Percentiles rank a stretch among this genome's conserved stretches.
Conservation (phyloP, 169 alveolate species). For the Plasmodium vivax region DNA sequence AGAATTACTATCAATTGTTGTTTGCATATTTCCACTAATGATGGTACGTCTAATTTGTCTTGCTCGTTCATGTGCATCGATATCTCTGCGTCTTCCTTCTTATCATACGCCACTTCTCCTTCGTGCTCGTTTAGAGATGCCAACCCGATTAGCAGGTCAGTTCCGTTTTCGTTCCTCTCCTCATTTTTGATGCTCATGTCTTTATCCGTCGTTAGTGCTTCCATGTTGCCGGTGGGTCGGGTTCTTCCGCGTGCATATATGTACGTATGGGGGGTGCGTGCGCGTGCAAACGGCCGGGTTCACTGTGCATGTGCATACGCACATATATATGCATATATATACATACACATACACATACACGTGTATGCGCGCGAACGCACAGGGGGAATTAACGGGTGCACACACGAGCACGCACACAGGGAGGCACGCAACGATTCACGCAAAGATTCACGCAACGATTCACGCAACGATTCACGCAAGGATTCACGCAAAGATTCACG, state of each 20-base stretch:
- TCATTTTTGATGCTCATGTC: slow-evolving; percentile 13
- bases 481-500: neutral
- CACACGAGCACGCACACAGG: neutral
- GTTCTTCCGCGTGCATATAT: neutral
- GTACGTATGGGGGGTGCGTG: neutral
- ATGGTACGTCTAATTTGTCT: slow-evolving; percentile 69
- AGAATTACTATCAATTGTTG: slow-evolving; percentile 59
- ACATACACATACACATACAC: slow-evolving; percentile 14
- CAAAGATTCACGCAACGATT: too few species aligned
- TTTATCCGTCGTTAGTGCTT: slow-evolving; percentile 22
- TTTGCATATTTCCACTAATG: slow-evolving; percentile 65
- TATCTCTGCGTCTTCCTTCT: slow-evolving; percentile 34
- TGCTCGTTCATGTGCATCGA: slow-evolving; percentile 23
- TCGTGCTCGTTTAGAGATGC: neutral
- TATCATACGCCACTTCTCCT: slow-evolving; percentile 9
- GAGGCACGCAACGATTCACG: neutral
- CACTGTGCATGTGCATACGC: neutral
- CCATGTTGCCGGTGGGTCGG: slow-evolving; percentile 9
- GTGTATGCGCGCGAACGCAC: neutral
- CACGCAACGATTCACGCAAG: neutral
- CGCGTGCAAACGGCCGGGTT: neutral
- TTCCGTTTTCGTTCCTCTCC: slow-evolving; percentile 17
- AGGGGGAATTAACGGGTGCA: too few species aligned
- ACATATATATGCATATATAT: neutral
- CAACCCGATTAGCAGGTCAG: neutral